Evolutionary conservation across 306 rosid genomes (phyloP).

Genomic region (Abrus pulchellus): DNA sequence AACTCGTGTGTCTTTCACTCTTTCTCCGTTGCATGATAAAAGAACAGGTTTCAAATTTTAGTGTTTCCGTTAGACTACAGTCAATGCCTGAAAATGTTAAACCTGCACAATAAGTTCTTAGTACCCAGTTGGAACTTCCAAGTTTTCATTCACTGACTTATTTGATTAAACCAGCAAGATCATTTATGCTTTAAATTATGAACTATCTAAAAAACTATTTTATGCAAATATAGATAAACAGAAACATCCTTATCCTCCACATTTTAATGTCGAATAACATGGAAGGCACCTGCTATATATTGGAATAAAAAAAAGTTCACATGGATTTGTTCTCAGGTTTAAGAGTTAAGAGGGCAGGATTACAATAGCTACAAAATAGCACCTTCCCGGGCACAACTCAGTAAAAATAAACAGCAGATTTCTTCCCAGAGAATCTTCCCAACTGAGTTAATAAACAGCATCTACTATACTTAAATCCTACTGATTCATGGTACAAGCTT

Average conservation of each 20-base stretch:
- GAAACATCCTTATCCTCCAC: background rate
- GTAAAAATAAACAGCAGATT: constrained; percentile 64
- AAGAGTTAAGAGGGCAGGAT: background rate
- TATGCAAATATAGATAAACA: background rate
- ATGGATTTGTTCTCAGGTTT: background rate
- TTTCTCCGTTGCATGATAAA: constrained; percentile 30
- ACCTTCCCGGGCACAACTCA: constrained; percentile 30
- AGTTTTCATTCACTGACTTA: constrained; percentile 32
- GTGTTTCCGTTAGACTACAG: constrained; percentile 14
- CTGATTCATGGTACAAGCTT: constrained; percentile 42
- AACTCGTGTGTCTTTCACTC: constrained; percentile 29
- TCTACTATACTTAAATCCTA: constrained; percentile 57
- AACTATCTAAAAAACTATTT: constrained; percentile 26
- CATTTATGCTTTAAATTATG: background rate
- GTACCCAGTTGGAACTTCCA: background rate
- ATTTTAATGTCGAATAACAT: constrained; percentile 18
- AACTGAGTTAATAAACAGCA: constrained; percentile 62
- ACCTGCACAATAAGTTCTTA: background rate
- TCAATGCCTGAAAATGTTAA: background rate
- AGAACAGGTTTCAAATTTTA: background rate
- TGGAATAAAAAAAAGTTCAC: background rate
- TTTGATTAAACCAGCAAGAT: constrained; percentile 14
- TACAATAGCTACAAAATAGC: background rate
- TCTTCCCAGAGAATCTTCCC: constrained; percentile 63
- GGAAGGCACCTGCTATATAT: background rate